Conservation (phyloP, 768 basidiomycete species). For the Hericium rajendrae region DNA sequence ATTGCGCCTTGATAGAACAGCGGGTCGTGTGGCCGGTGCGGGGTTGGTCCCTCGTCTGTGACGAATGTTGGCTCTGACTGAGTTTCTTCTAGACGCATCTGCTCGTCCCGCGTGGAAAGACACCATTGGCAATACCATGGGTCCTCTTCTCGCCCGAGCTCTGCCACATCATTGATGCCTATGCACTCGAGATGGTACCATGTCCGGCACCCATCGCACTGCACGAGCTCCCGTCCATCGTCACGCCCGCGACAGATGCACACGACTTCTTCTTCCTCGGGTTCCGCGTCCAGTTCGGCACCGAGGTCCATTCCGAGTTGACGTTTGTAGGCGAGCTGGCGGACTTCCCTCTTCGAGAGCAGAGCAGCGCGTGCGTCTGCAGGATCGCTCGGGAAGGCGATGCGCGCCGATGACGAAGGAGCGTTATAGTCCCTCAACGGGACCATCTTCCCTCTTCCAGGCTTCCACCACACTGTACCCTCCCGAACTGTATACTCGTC, state of each 20-base stretch:
- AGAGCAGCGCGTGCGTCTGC: slow-evolving; percentile 70
- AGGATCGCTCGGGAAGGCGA: slow-evolving; percentile 53
- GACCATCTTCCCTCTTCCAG: slow-evolving; percentile 54
- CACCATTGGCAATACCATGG: slow-evolving; percentile 69
- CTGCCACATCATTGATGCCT: slow-evolving; percentile 51
- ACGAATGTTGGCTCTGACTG: slow-evolving; percentile 56
- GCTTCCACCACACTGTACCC: slow-evolving; percentile 19
- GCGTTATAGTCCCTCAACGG: slow-evolving; percentile 35
- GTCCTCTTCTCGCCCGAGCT: slow-evolving; percentile 69
- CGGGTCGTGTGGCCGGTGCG: slow-evolving; percentile 37
- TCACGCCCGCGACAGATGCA: slow-evolving; percentile 63
- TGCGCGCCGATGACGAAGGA: slow-evolving; percentile 18
- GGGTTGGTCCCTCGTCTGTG: slow-evolving; percentile 40
- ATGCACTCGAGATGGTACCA: slow-evolving; percentile 83
- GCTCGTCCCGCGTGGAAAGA: slow-evolving; percentile 24
- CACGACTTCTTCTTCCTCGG: slow-evolving; percentile 39
- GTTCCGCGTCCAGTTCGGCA: slow-evolving; percentile 24
- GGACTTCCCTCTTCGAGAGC: slow-evolving; percentile 60
- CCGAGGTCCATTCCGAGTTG: slow-evolving; percentile 24
- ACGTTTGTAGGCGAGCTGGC: slow-evolving; percentile 45
- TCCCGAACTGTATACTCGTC: slow-evolving; percentile 6
- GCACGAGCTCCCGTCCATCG: slow-evolving; percentile 69
- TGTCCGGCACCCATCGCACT: slow-evolving; percentile 69
- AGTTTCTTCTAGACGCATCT: slow-evolving; percentile 9
- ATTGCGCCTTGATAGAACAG: slow-evolving; percentile 50